phyloP scores from a whole-genome alignment of 2,329 filamentous ascomycete species.

The Tolypocladium tropicale region DNA sequence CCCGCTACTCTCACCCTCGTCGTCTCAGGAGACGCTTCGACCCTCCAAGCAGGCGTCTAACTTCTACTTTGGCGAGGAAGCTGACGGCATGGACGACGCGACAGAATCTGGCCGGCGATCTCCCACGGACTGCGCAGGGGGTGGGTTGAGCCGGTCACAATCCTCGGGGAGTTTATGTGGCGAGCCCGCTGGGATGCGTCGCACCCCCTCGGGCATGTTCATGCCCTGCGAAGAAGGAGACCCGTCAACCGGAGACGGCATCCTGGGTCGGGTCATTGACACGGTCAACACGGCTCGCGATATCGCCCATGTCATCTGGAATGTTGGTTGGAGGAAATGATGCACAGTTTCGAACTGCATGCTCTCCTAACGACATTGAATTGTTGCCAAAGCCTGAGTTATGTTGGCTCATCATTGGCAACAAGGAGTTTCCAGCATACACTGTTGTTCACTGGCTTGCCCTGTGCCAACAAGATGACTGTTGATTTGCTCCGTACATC shows the following conservation, averaged over 20 bases:
- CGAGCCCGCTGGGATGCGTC: conserved; percentile 54
- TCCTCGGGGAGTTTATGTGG: conserved; percentile 39
- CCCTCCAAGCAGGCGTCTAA: conserved; percentile 58
- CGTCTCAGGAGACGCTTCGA: conserved; percentile 73
- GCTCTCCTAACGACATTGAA: no score
- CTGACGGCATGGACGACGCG: conserved; percentile 37
- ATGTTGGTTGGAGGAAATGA: conserved; percentile 51
- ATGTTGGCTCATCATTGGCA: background rate
- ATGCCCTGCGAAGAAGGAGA: conserved; percentile 78
- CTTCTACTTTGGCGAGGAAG: conserved; percentile 50
- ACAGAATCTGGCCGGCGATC: conserved; percentile 21
- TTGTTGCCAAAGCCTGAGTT: background rate
- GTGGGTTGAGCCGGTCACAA: conserved; percentile 34
- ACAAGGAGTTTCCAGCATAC: background rate
- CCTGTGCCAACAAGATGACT: background rate
- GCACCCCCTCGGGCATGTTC: conserved; percentile 81
- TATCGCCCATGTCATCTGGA: conserved; percentile 63
- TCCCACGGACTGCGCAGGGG: conserved; percentile 9
- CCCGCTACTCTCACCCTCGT: conserved; percentile 55
- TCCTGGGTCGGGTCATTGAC: conserved; percentile 73
- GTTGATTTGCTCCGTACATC: background rate
- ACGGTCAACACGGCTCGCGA: conserved; percentile 65
- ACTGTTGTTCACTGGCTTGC: no score
- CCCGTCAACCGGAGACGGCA: conserved; percentile 45
- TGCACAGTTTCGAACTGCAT: background rate